These are phyloP conservation scores for Chalciporus sp. DNA, from an alignment of 1,284 basidiomycete genomes.

Conservation along the genomic window DNA sequence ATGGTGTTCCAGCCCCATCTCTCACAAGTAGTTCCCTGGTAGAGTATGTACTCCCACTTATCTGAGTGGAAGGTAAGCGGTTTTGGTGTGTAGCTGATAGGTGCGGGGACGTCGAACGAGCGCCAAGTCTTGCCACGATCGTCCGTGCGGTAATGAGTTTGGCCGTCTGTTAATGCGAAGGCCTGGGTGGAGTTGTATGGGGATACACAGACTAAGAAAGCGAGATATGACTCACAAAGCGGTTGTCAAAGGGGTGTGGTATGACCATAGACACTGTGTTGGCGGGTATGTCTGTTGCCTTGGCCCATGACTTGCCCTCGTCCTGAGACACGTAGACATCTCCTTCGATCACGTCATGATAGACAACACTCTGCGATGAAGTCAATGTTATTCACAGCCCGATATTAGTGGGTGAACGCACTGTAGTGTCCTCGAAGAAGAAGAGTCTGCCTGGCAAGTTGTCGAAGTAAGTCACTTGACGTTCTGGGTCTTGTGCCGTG, in stretches of 20 bases:
- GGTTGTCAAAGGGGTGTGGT: conserved; percentile 85
- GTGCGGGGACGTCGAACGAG: conserved; percentile 68
- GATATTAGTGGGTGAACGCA: conserved; percentile 38
- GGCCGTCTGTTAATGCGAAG: conserved; percentile 76
- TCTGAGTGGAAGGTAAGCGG: conserved; percentile 88
- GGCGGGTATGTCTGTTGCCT: conserved; percentile 61
- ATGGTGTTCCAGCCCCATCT: conserved; percentile 56
- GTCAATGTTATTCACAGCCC: background rate
- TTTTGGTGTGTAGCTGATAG: conserved; percentile 58
- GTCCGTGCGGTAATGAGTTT: conserved; percentile 81
- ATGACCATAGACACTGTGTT: conserved; percentile 76
- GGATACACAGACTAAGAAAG: background rate
- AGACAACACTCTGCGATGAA: conserved; percentile 66
- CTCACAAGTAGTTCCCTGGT: conserved; percentile 78
- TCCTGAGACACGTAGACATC: conserved; percentile 82
- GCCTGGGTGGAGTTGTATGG: conserved; percentile 52
- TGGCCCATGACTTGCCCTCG: conserved; percentile 85
- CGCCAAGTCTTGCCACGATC: conserved; percentile 88
- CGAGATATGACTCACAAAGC: conserved; percentile 53
- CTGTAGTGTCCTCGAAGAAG: conserved; percentile 92
- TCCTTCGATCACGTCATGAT: conserved; percentile 75
- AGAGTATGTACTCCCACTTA: conserved; percentile 80
- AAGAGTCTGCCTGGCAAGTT: conserved; percentile 84
- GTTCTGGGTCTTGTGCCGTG: conserved; percentile 43
- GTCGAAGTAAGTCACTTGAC: conserved; percentile 52